Percentiles rank a stretch among this genome's conserved stretches.
phyloP scores from a whole-genome alignment of 2,329 filamentous ascomycete species.

The Penicillium sp. region DNA sequence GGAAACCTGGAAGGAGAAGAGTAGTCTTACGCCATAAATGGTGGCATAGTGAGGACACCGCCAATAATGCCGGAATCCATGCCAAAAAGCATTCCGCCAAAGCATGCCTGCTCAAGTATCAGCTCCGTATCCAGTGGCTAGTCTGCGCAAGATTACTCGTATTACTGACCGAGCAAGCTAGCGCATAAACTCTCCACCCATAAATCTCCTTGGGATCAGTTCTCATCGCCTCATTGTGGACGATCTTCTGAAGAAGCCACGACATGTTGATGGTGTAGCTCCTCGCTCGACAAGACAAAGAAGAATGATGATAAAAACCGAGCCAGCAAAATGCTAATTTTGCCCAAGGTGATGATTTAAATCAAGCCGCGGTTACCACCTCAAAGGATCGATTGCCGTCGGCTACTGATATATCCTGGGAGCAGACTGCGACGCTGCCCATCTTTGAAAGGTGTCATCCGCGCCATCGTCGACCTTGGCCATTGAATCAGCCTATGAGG shows the following conservation, averaged over 20 bases:
- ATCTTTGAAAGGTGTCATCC: constrained; percentile 7
- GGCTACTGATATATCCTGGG: constrained; percentile 12
- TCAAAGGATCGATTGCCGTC: constrained; percentile 4
- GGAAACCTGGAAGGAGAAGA: neutral
- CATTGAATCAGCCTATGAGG: constrained; percentile 11
- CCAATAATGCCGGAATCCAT: constrained; percentile 69
- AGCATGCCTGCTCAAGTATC: constrained; percentile 54
- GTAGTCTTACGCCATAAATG: constrained; percentile 55
- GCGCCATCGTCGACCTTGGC: constrained; percentile 5
- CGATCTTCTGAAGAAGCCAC: constrained; percentile 56
- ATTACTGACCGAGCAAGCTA: constrained; percentile 58
- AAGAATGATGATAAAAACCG: neutral
- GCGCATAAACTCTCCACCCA: constrained; percentile 67
- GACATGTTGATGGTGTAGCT: constrained; percentile 39
- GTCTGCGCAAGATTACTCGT: neutral
- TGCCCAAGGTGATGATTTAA: constrained; percentile 1
- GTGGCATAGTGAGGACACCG: constrained; percentile 63
- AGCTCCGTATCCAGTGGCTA: neutral
- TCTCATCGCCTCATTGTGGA: constrained; percentile 72
- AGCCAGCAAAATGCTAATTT: neutral
- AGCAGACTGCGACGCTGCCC: neutral
- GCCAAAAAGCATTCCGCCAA: constrained; percentile 69
- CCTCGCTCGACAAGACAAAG: constrained; percentile 18
- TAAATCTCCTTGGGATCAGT: constrained; percentile 68
- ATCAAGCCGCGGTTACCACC: neutral